phyloP scores from a whole-genome alignment of 257 asterid genomes.

The Dorcoceras hygrometricum region DNA sequence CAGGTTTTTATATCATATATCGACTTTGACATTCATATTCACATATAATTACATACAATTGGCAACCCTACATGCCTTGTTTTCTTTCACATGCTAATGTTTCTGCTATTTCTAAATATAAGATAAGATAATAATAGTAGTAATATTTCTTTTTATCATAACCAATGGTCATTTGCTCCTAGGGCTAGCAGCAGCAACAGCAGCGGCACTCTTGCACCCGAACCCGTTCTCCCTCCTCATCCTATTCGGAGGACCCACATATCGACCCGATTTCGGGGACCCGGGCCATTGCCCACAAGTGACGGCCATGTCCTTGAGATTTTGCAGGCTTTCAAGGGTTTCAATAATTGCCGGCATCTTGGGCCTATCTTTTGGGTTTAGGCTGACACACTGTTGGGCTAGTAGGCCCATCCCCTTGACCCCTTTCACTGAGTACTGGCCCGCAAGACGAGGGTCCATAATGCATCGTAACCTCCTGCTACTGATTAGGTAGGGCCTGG shows the following conservation, averaged over 20 bases:
- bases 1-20: too few relatives aligned
- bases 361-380: slow-evolving; percentile 43
- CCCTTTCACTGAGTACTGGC: slow-evolving; percentile 47
- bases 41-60: slow-evolving; percentile 24
- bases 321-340: slow-evolving; percentile 42
- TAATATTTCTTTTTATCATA: background rate
- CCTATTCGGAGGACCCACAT: slow-evolving; percentile 22
- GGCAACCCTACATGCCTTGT: slow-evolving; percentile 30
- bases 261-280: slow-evolving; percentile 40
- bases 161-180: slow-evolving; percentile 38
- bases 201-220: slow-evolving; percentile 50
- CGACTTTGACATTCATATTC: slow-evolving; percentile 16
- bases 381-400: slow-evolving; percentile 36
- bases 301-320: slow-evolving; percentile 41
- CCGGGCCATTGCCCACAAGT: slow-evolving; percentile 67
- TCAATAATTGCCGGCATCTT: slow-evolving; percentile 46
- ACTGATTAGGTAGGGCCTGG: slow-evolving; percentile 37
- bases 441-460: slow-evolving; percentile 39
- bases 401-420: slow-evolving; percentile 40
- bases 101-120: too few relatives aligned
- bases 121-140: background rate
- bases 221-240: slow-evolving; percentile 49
- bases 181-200: slow-evolving; percentile 46
- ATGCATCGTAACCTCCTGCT: slow-evolving; percentile 39
- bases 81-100: slow-evolving; percentile 9